Conservation (phyloP, 2,329 filamentous ascomycete species). For the Hymenoscyphus albidus region DNA sequence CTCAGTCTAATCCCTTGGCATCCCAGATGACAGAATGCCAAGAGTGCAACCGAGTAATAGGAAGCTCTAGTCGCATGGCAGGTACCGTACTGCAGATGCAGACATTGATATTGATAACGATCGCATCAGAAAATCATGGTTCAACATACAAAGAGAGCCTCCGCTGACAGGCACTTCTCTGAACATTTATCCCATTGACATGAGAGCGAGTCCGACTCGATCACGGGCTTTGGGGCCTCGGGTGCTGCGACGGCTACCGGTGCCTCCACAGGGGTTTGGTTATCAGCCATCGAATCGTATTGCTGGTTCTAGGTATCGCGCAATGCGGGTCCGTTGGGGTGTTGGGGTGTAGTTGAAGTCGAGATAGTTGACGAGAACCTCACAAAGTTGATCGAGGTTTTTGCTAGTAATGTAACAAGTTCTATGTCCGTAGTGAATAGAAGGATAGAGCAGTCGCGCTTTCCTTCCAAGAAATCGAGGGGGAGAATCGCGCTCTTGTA, state of each 20-base stretch:
- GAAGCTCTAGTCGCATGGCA: neutral
- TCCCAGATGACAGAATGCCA: neutral
- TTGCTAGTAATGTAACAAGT: neutral
- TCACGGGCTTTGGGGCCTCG: conserved; percentile 22
- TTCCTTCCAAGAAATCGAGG: conserved; percentile 2
- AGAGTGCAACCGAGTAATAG: neutral
- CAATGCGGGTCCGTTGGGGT: neutral
- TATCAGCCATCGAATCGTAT: conserved; percentile 13
- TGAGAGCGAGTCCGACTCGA: conserved; percentile 36
- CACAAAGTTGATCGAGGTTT: neutral
- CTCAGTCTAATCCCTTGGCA: neutral
- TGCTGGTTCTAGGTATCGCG: neutral
- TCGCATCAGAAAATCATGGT: neutral
- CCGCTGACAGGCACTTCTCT: conserved; percentile 38
- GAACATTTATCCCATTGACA: conserved; percentile 41
- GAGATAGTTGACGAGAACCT: neutral
- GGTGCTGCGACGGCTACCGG: conserved; percentile 17
- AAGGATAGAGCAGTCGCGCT: conserved; percentile 2
- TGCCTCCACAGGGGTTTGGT: conserved; percentile 21
- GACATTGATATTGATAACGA: neutral
- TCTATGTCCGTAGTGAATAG: conserved; percentile 1
- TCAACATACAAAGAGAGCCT: conserved; percentile 40
- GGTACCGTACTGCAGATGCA: neutral
- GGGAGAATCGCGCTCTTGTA: conserved; percentile 2
- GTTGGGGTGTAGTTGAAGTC: neutral